phyloP scores from a whole-genome alignment of 2,329 filamentous ascomycete genomes.

The Ustulina deusta region DNA sequence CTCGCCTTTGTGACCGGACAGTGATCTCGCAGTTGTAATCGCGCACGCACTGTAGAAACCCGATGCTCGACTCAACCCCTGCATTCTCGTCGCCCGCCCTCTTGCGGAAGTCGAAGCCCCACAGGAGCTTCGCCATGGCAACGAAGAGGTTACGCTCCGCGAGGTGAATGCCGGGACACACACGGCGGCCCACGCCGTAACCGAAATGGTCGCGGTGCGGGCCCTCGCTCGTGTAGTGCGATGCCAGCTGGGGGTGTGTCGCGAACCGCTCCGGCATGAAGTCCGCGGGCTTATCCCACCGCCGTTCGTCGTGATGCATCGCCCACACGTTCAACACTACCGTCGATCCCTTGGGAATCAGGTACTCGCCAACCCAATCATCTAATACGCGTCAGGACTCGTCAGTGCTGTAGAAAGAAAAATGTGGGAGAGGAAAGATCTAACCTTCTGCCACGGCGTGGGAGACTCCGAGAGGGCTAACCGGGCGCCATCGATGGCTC shows the following conservation, averaged over 20 bases:
- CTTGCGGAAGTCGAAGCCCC: conserved; percentile 56
- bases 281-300: conserved; percentile 44
- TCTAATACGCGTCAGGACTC: conserved; percentile 9
- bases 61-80: conserved; percentile 32
- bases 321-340: conserved; percentile 54
- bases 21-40: conserved; percentile 32
- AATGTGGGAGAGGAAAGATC: background rate
- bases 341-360: conserved; percentile 55
- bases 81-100: conserved; percentile 12
- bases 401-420: no score
- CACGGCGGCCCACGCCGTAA: conserved; percentile 61
- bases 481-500: conserved; percentile 56
- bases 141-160: conserved; percentile 60
- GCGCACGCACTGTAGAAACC: conserved; percentile 36
- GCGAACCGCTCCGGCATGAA: conserved; percentile 50
- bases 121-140: conserved; percentile 56
- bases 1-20: conserved; percentile 31
- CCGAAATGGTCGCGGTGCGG: conserved; percentile 57
- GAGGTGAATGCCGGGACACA: conserved; percentile 63
- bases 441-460: conserved; percentile 43
- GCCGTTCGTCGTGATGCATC: conserved; percentile 51
- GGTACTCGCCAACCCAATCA: conserved; percentile 54
- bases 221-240: conserved; percentile 51
- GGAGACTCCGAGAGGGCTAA: conserved; percentile 52
- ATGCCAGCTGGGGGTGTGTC: conserved; percentile 50